Base-by-base conservation (phyloP, 306 rosid species). In the Nissolia schottii region DNA sequence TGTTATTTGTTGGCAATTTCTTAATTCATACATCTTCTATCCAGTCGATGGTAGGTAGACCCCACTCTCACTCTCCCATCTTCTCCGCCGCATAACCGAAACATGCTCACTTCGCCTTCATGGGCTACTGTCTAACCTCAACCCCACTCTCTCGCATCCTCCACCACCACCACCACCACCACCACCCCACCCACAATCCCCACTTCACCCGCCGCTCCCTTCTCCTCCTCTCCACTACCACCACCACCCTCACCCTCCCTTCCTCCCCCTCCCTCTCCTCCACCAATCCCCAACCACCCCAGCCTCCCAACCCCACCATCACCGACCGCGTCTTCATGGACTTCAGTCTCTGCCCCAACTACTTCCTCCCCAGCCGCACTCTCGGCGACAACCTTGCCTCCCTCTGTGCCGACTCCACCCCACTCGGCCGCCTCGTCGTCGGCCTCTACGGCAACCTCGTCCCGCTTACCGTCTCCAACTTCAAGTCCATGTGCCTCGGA, bases 271-370 rank as follows among this genome's bases (percentile, higher is more conserved):
- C 65, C 1, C 57, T 35, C 46, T 50, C 73, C 27, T 15, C 74
- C 29, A 0, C 53, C 15, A 28, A 1, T 67, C 27, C 20, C 28
- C 67, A 18, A 71, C 37, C 70, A 37, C 6, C 55, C 65, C 67
- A 76, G 2, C 76, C 74, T 3, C 82, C 87, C 8, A 87, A 83
- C 74, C 87, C 92, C 69, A 93, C 92, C 38, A 67, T 93, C 77
- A 93, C 98, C 50, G 96, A 93, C 83, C 96, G 98, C 25, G 59
- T 91, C 66, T 93, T 89, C 87, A 78, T 93, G 78, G 98, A 93
- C 73, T 90, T 93, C 89, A 82, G 85, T 79, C 87, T 93, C 84
- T 93, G 96, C 82, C 89, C 97, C 53, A 86, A 87, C 64, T 75
- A 69, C 79, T 87, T 79, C 89, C 91, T 85, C 64, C 85, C 92